A percentile compares a stretch with the other conserved stretches of the same genome.
These are phyloP conservation scores for Exophiala alcalophila DNA, from an alignment of 2,329 filamentous ascomycete genomes.

Conservation along the genomic window DNA sequence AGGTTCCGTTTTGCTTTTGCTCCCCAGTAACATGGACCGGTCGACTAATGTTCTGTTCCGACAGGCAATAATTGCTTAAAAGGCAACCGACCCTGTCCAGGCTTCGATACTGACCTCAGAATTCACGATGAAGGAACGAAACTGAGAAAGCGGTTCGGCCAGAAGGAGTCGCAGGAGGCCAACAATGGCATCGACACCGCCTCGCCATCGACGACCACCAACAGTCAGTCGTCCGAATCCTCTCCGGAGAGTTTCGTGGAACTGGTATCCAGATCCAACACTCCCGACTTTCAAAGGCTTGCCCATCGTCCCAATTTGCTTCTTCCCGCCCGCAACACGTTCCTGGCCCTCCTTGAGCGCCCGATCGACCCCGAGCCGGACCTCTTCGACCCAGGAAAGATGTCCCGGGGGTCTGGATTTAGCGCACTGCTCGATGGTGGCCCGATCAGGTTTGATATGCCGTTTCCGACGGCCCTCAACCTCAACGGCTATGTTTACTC, in stretches of 20 bases:
- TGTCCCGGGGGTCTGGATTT: not conserved
- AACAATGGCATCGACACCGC: conserved; percentile 28
- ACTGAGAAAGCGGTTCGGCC: conserved; percentile 34
- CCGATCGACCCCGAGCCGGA: conserved; percentile 15
- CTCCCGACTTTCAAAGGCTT: conserved; percentile 8
- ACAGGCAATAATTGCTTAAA: conserved; percentile 33
- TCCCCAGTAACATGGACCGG: too few relatives aligned
- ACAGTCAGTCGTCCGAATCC: conserved; percentile 33
- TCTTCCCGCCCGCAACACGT: conserved; percentile 14
- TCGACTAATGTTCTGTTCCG: too few relatives aligned
- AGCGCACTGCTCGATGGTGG: conserved; percentile 2
- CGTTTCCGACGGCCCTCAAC: conserved; percentile 13
- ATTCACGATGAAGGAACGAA: conserved; percentile 40
- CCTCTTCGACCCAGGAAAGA: not conserved
- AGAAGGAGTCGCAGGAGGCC: conserved; percentile 7
- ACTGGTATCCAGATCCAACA: conserved; percentile 5
- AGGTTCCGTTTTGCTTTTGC: not conserved
- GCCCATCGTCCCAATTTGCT: conserved; percentile 4
- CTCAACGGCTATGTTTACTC: conserved; percentile 18
- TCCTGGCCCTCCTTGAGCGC: conserved; percentile 15
- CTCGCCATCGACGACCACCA: conserved; percentile 33
- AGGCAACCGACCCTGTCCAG: conserved; percentile 37
- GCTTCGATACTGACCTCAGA: conserved; percentile 33
- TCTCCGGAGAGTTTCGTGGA: conserved; percentile 31
- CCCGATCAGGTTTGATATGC: conserved; percentile 10